A percentile compares a stretch with the other conserved stretches of the same genome.
phyloP scores from a whole-genome alignment of 2,329 filamentous ascomycete genomes.

The Didymella lethalis region DNA sequence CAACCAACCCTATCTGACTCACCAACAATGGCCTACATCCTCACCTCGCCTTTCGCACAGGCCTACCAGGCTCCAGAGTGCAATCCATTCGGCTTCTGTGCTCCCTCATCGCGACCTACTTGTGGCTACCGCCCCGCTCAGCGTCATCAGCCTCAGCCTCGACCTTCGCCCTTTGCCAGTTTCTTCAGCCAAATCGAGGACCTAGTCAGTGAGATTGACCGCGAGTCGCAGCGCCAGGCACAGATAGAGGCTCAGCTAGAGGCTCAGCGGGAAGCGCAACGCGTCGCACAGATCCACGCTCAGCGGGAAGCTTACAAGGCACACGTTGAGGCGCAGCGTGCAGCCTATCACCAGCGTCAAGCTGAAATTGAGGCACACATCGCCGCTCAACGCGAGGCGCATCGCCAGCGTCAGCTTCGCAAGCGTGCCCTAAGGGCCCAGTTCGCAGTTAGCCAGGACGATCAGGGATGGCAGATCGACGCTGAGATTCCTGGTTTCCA shows the following conservation, averaged over 20 bases:
- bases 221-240: constrained; percentile 36
- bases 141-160: constrained; percentile 11
- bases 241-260: constrained; percentile 34
- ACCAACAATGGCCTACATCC: constrained; percentile 45
- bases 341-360: constrained; percentile 29
- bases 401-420: constrained; percentile 42
- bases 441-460: constrained; percentile 41
- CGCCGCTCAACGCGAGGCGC: constrained; percentile 41
- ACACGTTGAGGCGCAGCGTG: constrained; percentile 34
- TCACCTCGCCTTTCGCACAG: constrained; percentile 45
- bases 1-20: constrained; percentile 9
- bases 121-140: constrained; percentile 29
- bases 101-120: constrained; percentile 30
- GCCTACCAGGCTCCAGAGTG: constrained; percentile 41
- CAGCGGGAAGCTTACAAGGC: constrained; percentile 39
- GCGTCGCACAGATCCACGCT: constrained; percentile 31
- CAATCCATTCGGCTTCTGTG: constrained; percentile 40
- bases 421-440: constrained; percentile 42
- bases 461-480: constrained; percentile 44
- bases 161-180: constrained; percentile 39
- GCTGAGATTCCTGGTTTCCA: constrained; percentile 46
- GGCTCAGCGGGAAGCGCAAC: constrained; percentile 27
- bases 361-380: constrained; percentile 32
- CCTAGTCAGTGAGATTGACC: constrained; percentile 44
- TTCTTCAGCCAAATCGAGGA: constrained; percentile 47